phyloP scores from a whole-genome alignment of 2,329 filamentous ascomycete genomes.

The Colletotrichum graminicola region DNA sequence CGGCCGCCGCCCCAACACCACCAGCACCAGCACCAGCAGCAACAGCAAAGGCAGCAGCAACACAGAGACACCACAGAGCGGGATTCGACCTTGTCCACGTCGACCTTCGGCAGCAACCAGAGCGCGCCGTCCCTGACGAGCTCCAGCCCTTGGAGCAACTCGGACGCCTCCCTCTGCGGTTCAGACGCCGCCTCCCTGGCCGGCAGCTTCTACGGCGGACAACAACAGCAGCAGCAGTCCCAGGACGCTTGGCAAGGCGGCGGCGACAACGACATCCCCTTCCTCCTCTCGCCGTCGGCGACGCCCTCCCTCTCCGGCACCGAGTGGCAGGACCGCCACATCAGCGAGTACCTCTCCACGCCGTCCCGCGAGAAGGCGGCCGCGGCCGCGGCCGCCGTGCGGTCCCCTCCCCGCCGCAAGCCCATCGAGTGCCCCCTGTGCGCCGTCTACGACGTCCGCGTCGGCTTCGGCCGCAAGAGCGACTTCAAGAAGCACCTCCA shows the following conservation, averaged over 20 bases:
- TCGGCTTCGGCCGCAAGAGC: conserved; percentile 61
- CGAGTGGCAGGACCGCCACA: conserved; percentile 34
- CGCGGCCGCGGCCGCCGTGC: background rate
- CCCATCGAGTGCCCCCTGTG: conserved; percentile 58
- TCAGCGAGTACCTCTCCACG: conserved; percentile 4
- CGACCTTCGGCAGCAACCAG: conserved; percentile 55
- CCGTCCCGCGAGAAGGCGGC: conserved; percentile 55
- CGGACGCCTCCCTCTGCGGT: conserved; percentile 55
- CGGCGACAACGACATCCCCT: conserved; percentile 53
- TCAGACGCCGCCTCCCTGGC: conserved; percentile 56
- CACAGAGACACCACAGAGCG: background rate
- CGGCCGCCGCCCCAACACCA: conserved; percentile 9
- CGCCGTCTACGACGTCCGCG: conserved; percentile 59
- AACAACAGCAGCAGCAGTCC: conserved; percentile 14
- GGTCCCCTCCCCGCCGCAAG: conserved; percentile 34
- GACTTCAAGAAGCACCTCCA: conserved; percentile 64
- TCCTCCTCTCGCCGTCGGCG: conserved; percentile 55
- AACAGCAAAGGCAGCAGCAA: background rate
- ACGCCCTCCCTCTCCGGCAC: conserved; percentile 32
- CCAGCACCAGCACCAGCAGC: background rate
- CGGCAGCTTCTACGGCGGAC: conserved; percentile 46
- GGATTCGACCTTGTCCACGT: conserved; percentile 56
- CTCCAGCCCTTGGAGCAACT: conserved; percentile 53
- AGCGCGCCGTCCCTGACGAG: conserved; percentile 51
- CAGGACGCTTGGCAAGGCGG: conserved; percentile 50